phyloP scores from a whole-genome alignment of 768 basidiomycete genomes.

The Trametes sanguinea region DNA sequence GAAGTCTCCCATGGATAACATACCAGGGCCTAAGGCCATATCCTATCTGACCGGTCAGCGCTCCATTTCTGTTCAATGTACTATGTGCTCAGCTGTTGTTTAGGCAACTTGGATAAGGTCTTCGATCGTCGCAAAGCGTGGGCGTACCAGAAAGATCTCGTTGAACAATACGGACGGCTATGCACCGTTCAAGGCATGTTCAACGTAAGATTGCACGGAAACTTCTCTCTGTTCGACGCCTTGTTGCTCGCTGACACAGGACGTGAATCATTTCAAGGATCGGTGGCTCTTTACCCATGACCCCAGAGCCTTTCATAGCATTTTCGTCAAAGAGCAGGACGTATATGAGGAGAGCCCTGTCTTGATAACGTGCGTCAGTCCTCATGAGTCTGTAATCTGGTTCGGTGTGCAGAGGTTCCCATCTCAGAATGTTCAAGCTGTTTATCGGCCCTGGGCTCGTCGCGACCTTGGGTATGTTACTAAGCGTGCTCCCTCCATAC shows the following conservation, averaged over 20 bases:
- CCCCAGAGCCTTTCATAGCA: conserved; percentile 20
- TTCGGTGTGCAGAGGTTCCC: neutral
- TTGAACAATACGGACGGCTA: neutral
- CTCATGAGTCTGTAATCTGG: neutral
- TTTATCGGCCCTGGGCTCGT: conserved; percentile 24
- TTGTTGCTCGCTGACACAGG: neutral
- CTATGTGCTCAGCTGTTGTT: neutral
- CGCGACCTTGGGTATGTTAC: conserved; percentile 14
- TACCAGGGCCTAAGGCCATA: neutral
- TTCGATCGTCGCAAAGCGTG: neutral
- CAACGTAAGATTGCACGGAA: neutral
- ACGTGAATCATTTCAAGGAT: neutral
- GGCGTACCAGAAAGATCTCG: neutral
- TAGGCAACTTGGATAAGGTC: neutral
- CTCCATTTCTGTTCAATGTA: neutral
- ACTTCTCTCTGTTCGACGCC: too few species aligned
- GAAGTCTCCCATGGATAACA: neutral
- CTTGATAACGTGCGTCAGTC: neutral
- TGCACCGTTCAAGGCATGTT: neutral
- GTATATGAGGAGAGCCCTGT: conserved; percentile 12
- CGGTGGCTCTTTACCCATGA: conserved; percentile 20
- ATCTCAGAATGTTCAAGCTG: neutral
- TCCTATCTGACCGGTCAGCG: neutral
- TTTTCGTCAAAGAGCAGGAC: conserved; percentile 27
- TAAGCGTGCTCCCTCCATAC: neutral